These are phyloP conservation scores for Metschnikowia kofuensis DNA, from an alignment of 805 yeast species.

Conservation along the genomic window DNA sequence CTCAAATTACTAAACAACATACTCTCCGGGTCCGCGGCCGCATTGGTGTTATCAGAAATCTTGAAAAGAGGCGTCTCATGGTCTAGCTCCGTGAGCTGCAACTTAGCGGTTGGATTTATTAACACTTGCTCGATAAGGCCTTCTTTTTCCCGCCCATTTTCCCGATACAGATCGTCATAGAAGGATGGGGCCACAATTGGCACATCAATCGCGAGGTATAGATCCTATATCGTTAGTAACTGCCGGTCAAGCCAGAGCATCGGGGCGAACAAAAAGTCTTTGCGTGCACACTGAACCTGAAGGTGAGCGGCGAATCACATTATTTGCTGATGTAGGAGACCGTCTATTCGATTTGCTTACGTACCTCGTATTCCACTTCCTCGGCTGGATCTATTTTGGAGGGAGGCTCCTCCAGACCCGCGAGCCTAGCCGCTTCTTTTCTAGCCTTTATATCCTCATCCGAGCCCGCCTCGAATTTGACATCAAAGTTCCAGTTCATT, in stretches of 20 bases:
- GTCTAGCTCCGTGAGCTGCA: conserved; percentile 36
- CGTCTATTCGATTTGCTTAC: conserved; percentile 10
- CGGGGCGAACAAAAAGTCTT: no score
- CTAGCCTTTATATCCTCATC: conserved; percentile 76
- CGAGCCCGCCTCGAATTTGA: conserved; percentile 82
- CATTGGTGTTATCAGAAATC: conserved; percentile 30
- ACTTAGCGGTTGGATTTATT: conserved; percentile 40
- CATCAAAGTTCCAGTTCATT: conserved; percentile 87
- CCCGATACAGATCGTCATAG: conserved; percentile 14
- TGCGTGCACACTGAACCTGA: neutral
- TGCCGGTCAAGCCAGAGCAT: no score
- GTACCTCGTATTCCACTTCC: conserved; percentile 18
- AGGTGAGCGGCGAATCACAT: neutral
- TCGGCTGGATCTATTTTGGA: conserved; percentile 1
- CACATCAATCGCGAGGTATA: conserved; percentile 24
- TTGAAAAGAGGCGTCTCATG: conserved; percentile 35
- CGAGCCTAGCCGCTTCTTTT: conserved; percentile 20
- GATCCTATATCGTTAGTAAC: conserved; percentile 19
- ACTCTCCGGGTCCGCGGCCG: conserved; percentile 18
- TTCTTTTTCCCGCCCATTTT: conserved; percentile 2
- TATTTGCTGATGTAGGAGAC: neutral
- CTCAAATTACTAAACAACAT: conserved; percentile 25
- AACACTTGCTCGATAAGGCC: conserved; percentile 22
- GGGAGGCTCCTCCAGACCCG: conserved; percentile 8
- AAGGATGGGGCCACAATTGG: conserved; percentile 20